A percentile compares a stretch with the other conserved stretches of the same genome.
phyloP scores from a whole-genome alignment of 345 rosid species.

The Syzygium aqueum region DNA sequence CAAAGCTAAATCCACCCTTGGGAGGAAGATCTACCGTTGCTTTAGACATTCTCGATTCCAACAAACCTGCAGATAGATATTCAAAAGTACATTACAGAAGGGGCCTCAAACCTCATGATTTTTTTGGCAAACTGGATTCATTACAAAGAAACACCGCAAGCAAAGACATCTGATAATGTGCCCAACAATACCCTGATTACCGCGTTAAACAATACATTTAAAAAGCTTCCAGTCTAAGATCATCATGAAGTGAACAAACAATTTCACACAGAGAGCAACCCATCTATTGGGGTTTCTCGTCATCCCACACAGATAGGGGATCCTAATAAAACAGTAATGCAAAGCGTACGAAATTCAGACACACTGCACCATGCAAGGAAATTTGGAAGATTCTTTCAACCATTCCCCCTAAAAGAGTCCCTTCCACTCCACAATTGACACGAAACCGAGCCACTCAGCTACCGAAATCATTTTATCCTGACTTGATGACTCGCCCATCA shows the following conservation, averaged over 20 bases:
- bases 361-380: neutral
- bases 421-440: neutral
- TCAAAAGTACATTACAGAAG: neutral
- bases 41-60: conserved; percentile 32
- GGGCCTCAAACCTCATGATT: neutral
- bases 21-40: conserved; percentile 36
- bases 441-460: no score
- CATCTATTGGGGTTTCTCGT: neutral
- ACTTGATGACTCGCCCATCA: neutral
- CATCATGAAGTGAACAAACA: neutral
- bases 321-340: neutral
- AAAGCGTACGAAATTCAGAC: neutral
- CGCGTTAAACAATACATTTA: neutral
- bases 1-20: conserved; percentile 79
- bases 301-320: neutral
- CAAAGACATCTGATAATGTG: neutral
- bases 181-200: neutral
- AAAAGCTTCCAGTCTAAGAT: neutral
- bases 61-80: neutral
- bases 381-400: neutral
- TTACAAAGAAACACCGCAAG: neutral
- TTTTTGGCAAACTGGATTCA: neutral
- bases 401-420: neutral
- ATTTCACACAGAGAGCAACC: neutral
- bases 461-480: neutral